Percentiles rank a stretch among this genome's conserved stretches.
These are phyloP conservation scores for Fulvia fulva DNA, from an alignment of 2,329 filamentous ascomycete species.

Conservation along the genomic window DNA sequence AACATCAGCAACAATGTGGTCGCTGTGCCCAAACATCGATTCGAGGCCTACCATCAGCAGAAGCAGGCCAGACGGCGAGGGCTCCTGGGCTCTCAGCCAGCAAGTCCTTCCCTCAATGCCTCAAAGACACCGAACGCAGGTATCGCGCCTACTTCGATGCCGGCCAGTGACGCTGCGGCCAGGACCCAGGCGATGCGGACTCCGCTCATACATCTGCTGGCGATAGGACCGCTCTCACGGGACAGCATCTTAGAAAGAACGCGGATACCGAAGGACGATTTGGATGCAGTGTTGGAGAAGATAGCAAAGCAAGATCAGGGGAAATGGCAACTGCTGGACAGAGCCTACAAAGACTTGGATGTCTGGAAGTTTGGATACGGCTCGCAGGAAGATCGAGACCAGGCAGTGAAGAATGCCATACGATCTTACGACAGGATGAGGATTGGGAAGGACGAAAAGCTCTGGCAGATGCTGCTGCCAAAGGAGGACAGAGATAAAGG, in stretches of 20 bases:
- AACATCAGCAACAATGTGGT: constrained; percentile 34
- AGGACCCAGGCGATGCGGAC: constrained; percentile 42
- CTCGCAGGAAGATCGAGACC: constrained; percentile 52
- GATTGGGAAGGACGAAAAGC: constrained; percentile 55
- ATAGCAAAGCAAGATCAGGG: constrained; percentile 49
- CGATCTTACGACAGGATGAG: constrained; percentile 60
- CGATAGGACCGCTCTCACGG: constrained; percentile 46
- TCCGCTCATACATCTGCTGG: constrained; percentile 52
- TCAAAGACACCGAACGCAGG: constrained; percentile 30
- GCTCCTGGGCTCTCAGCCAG: constrained; percentile 30
- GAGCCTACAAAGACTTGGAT: constrained; percentile 58
- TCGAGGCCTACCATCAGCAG: constrained; percentile 29
- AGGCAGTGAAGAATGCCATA: constrained; percentile 60
- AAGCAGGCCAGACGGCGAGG: constrained; percentile 23
- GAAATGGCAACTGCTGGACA: constrained; percentile 55
- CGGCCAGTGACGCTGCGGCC: constrained; percentile 31
- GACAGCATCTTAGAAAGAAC: constrained; percentile 47
- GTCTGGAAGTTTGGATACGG: constrained; percentile 59
- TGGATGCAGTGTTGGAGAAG: constrained; percentile 47
- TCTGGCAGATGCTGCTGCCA: constrained; percentile 60
- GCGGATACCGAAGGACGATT: constrained; percentile 47
- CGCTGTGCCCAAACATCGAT: constrained; percentile 34
- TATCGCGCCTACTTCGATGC: constrained; percentile 40
- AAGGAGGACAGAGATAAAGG: constrained; percentile 60
- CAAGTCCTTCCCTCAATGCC: constrained; percentile 40